Evolutionary conservation across 495 filamentous ascomycete genomes (phyloP).

Genomic region (Immersiella caudata): DNA sequence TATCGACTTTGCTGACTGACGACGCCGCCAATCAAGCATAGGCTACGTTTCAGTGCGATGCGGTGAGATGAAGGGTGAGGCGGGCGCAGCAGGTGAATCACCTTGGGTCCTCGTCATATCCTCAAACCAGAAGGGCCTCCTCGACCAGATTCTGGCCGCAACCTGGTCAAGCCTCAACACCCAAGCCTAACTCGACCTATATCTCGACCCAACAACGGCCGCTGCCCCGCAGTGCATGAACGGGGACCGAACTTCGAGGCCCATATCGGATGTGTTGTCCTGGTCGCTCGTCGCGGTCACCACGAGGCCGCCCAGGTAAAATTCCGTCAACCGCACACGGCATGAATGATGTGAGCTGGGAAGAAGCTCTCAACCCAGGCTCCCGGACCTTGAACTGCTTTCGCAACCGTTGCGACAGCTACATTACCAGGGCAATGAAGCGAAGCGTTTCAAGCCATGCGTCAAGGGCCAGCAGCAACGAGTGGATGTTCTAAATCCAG

Average conservation of each 20-base stretch:
- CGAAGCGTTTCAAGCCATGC: constrained; percentile 16
- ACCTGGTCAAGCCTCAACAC: constrained; percentile 3
- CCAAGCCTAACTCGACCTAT: not conserved
- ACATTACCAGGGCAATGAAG: constrained; percentile 3
- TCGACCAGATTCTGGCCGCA: not conserved
- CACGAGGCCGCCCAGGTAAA: constrained; percentile 19
- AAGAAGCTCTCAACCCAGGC: constrained; percentile 16
- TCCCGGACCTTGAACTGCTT: constrained; percentile 14
- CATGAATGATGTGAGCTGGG: constrained; percentile 28
- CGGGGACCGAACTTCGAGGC: constrained; percentile 5
- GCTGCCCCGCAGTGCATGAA: constrained; percentile 25
- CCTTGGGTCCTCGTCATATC: not conserved
- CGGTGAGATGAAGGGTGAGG: constrained; percentile 8
- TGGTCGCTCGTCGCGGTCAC: constrained; percentile 10
- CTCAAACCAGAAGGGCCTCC: not conserved
- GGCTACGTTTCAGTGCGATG: constrained; percentile 5
- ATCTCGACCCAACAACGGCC: constrained; percentile 9
- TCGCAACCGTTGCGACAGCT: not conserved
- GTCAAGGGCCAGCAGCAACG: not conserved
- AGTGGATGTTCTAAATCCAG: constrained; percentile 10
- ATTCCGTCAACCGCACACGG: constrained; percentile 13
- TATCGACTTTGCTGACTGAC: not conserved
- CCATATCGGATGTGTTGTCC: constrained; percentile 5
- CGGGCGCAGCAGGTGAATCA: constrained; percentile 4
- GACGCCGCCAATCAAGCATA: not conserved